These are phyloP conservation scores for Yamadazyma siamensis DNA, from an alignment of 1,139 yeast species.

Conservation along the genomic window DNA sequence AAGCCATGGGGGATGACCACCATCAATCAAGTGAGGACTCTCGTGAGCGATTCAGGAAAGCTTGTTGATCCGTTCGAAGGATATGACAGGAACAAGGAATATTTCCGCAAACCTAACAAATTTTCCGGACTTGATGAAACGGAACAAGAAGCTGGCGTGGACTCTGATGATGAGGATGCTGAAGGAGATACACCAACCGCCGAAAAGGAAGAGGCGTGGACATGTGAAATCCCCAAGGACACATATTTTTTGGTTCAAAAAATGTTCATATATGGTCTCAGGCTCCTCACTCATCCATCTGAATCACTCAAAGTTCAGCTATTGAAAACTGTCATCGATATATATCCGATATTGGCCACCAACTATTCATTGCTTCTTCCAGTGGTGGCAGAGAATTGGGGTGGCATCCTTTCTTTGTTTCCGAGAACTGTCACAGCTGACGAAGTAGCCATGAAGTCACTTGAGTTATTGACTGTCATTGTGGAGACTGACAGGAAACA, in stretches of 20 bases:
- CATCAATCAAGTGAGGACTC: slow-evolving; percentile 33
- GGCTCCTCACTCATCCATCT: slow-evolving; percentile 69
- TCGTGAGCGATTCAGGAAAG: slow-evolving; percentile 38
- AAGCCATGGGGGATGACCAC: slow-evolving; percentile 57
- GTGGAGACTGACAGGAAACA: slow-evolving; percentile 25
- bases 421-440: slow-evolving; percentile 3
- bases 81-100: slow-evolving; percentile 31
- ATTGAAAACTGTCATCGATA: slow-evolving; percentile 44
- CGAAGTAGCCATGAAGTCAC: slow-evolving; percentile 10
- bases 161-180: slow-evolving; percentile 40
- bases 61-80: slow-evolving; percentile 27
- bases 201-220: slow-evolving; percentile 44
- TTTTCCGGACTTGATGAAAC: slow-evolving; percentile 1
- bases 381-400: slow-evolving; percentile 69
- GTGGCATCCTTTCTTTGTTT: slow-evolving; percentile 20
- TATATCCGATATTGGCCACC: slow-evolving; percentile 63
- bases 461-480: slow-evolving; percentile 25
- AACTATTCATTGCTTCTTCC: slow-evolving; percentile 62
- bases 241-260: slow-evolving; percentile 58
- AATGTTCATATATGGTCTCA: slow-evolving; percentile 66
- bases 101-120: slow-evolving; percentile 17
- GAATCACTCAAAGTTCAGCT: slow-evolving; percentile 53
- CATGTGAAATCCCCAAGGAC: slow-evolving; percentile 57
- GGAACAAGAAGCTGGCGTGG: slow-evolving; percentile 28
- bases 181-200: slow-evolving; percentile 18